A percentile compares a stretch with the other conserved stretches of the same genome.
phyloP scores from a whole-genome alignment of 768 basidiomycete genomes.

The Lentinula lateritia region DNA sequence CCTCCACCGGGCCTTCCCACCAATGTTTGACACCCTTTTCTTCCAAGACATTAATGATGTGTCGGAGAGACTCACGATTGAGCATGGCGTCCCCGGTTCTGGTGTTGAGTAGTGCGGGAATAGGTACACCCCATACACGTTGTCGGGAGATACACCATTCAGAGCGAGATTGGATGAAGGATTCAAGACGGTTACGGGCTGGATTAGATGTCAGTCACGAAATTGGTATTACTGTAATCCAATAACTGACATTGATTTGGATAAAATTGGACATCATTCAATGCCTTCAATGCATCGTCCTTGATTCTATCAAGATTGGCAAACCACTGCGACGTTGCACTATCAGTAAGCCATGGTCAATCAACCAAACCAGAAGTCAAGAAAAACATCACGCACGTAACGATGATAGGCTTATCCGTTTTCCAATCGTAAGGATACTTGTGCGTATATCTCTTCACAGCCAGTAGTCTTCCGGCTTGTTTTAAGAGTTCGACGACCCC shows the following conservation, averaged over 20 bases:
- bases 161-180: conserved; percentile 81
- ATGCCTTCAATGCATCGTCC: conserved; percentile 59
- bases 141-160: conserved; percentile 99
- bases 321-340: conserved; percentile 97
- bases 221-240: background rate
- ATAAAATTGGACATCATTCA: conserved; percentile 68
- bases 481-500: conserved; percentile 61
- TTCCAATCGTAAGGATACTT: conserved; percentile 97
- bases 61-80: conserved; percentile 54
- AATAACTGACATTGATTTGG: conserved; percentile 59
- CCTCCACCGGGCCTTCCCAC: conserved; percentile 84
- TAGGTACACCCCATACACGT: conserved; percentile 96
- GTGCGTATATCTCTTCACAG: conserved; percentile 71
- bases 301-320: conserved; percentile 88
- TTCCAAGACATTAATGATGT: conserved; percentile 74
- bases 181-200: conserved; percentile 87
- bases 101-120: conserved; percentile 76
- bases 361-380: background rate
- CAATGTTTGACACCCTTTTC: conserved; percentile 75
- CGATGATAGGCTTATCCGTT: conserved; percentile 87
- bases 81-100: conserved; percentile 62
- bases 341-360: conserved; percentile 20
- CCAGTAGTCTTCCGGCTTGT: conserved; percentile 50
- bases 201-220: conserved; percentile 1
- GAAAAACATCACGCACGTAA: conserved; percentile 50